Evolutionary conservation across 495 filamentous ascomycete species (phyloP).

Genomic region (Xanthoparmelia taractica): DNA sequence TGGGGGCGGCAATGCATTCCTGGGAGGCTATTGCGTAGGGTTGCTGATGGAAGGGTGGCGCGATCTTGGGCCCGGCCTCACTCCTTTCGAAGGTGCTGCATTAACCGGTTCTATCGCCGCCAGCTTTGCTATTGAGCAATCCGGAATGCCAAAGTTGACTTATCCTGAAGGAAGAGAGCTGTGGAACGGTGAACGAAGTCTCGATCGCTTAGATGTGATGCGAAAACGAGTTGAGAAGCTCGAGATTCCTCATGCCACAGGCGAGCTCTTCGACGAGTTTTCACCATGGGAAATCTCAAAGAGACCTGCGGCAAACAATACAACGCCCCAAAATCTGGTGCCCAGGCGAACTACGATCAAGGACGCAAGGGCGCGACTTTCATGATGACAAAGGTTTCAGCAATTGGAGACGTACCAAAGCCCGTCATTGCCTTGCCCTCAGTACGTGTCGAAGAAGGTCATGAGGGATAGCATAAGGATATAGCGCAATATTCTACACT

Average conservation of each 20-base stretch:
- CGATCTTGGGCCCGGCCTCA: neutral
- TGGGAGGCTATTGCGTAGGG: slow-evolving; percentile 51
- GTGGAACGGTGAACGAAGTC: slow-evolving; percentile 58
- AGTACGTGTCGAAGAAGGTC: neutral
- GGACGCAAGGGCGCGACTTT: neutral
- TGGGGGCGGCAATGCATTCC: slow-evolving; percentile 89
- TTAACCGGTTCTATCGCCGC: slow-evolving; percentile 77
- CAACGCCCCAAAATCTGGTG: neutral
- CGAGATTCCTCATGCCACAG: neutral
- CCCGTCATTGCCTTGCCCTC: neutral
- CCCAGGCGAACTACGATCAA: neutral
- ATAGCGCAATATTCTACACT: neutral
- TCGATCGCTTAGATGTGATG: slow-evolving; percentile 1
- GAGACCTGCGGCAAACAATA: neutral
- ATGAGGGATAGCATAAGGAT: neutral
- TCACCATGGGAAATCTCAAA: slow-evolving; percentile 1
- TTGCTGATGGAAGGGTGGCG: slow-evolving; percentile 4
- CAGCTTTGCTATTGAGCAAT: slow-evolving; percentile 90
- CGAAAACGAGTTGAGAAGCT: slow-evolving; percentile 2
- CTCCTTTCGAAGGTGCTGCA: slow-evolving; percentile 37
- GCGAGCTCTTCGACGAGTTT: neutral
- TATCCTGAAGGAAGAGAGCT: slow-evolving; percentile 50
- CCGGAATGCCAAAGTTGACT: slow-evolving; percentile 65
- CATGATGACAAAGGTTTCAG: neutral
- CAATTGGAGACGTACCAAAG: neutral